Evolutionary conservation across 1,284 basidiomycete genomes (phyloP).

Genomic region (Takashimella tepidaria): DNA sequence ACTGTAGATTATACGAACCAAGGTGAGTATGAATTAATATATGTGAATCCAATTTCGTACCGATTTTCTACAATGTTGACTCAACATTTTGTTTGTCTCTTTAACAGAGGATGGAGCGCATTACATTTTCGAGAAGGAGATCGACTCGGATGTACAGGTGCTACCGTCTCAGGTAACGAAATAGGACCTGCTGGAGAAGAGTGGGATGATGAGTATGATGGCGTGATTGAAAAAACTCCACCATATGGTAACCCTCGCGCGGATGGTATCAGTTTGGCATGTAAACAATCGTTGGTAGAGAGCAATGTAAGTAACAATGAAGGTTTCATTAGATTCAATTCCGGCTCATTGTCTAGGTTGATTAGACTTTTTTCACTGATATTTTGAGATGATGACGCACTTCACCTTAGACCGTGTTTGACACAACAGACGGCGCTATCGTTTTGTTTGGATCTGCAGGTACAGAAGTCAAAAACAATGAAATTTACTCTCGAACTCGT

Average conservation of each 20-base stretch:
- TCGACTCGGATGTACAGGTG: slow-evolving; percentile 32
- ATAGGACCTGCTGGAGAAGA: slow-evolving; percentile 47
- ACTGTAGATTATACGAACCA: slow-evolving; percentile 47
- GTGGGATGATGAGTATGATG: slow-evolving; percentile 49
- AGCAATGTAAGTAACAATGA: slow-evolving; percentile 44
- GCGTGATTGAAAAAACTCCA: slow-evolving; percentile 31
- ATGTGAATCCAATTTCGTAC: no score
- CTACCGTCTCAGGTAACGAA: background rate
- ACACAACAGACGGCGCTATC: slow-evolving; percentile 48
- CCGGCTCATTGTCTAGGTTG: no score
- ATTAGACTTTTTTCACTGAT: no score
- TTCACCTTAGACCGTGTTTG: slow-evolving; percentile 43
- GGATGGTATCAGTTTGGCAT: slow-evolving; percentile 49
- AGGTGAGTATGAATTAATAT: slow-evolving; percentile 28
- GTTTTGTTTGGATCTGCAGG: slow-evolving; percentile 48
- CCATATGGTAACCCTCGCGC: slow-evolving; percentile 44
- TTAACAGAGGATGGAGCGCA: slow-evolving; percentile 46
- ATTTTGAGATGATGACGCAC: no score
- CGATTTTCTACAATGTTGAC: no score
- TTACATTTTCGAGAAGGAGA: slow-evolving; percentile 49
- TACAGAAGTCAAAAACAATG: slow-evolving; percentile 38
- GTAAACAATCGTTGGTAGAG: slow-evolving; percentile 46
- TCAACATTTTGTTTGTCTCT: no score
- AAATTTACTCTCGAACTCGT: slow-evolving; percentile 42
- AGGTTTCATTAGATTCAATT: no score